Evolutionary conservation across 495 filamentous ascomycete species (phyloP), one percentile per base, ranked within the genome.

Genomic region (Podospora sp.): DNA sequence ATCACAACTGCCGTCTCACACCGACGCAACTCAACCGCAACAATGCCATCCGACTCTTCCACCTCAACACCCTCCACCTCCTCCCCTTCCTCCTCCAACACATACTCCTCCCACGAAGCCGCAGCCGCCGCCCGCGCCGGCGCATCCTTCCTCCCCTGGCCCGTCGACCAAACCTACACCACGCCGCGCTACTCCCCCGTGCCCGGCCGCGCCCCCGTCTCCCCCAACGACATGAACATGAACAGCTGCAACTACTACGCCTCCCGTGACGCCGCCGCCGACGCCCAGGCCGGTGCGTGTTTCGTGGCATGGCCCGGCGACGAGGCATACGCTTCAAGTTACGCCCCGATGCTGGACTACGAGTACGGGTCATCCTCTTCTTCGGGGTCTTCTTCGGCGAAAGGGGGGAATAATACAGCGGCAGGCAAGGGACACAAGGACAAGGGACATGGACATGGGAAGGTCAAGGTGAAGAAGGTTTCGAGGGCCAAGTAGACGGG

Each of bases 61-160:
- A 40, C 33, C 27, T 22, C 12, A 59, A 59, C 56, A 27, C 9
- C 56, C 29, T 22, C 59, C 35, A 62, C 9, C n/a, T 53, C 35
- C 59, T 51, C 18, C 60, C 56, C 27, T 12, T 65, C 33, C 3
- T 22, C 61, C 50, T 20, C 51, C 29, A 33, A 33, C 29, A 4
- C 29, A 4, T 77, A 75, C 67, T 73, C 72, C 0, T 62, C 75
- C 25, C 62, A 63, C 11, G 72, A 76, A 20, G 74, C 75, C 0
- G 75, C 75, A 35, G 64, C 63, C 29, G 71, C 66, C 25, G 69
- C 74, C 8, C 33, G 64, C 52, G 62, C 65, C 52, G 75, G 75
- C 20, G 74, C 74, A 7, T 66, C 66, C 25, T 60, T 76, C 14
- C 65, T 73, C 3, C 65, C 75, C 11, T 77, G 75, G 75, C 75